These are phyloP conservation scores for Agrocybe praecox DNA, from an alignment of 768 basidiomycete genomes.

Conservation along the genomic window DNA sequence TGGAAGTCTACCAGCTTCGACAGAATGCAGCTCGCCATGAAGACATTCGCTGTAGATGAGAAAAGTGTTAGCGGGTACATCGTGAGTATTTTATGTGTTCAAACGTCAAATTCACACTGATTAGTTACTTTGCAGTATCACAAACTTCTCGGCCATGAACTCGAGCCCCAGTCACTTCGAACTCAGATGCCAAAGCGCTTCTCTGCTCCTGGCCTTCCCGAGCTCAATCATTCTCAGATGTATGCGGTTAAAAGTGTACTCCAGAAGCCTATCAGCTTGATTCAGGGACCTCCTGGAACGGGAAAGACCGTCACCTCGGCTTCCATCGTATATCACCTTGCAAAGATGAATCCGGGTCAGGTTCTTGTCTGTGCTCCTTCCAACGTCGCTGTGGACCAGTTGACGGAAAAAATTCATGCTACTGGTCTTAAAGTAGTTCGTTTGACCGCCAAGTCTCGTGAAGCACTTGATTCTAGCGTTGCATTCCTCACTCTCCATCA, in stretches of 20 bases:
- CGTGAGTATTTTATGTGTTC: conserved; percentile 48
- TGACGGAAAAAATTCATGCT: conserved; percentile 98
- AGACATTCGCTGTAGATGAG: conserved; percentile 99
- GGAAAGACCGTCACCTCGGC: conserved; percentile 99
- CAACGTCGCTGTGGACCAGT: conserved; percentile 98
- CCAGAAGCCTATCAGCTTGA: conserved; percentile 96
- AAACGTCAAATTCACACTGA: not conserved
- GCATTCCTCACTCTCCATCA: conserved; percentile 94
- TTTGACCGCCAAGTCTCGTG: conserved; percentile 96
- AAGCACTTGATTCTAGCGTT: conserved; percentile 96
- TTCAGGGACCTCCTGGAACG: conserved; percentile 98
- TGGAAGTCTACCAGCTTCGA: conserved; percentile 99
- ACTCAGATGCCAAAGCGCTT: conserved; percentile 97
- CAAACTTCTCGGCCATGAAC: conserved; percentile 96
- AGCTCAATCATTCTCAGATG: conserved; percentile 99
- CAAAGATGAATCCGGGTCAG: conserved; percentile 99
- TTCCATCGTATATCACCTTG: conserved; percentile 97
- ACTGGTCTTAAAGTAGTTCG: conserved; percentile 99
- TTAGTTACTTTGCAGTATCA: conserved; percentile 69
- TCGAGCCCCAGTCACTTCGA: conserved; percentile 89
- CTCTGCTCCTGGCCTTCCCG: conserved; percentile 95
- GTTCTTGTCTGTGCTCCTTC: conserved; percentile 99
- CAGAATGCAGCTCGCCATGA: conserved; percentile 99
- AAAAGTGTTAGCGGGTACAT: conserved; percentile 99
- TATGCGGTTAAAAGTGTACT: conserved; percentile 98